Evolutionary conservation across 2,329 filamentous ascomycete genomes (phyloP).

Genomic region (Penicillium sp.): DNA sequence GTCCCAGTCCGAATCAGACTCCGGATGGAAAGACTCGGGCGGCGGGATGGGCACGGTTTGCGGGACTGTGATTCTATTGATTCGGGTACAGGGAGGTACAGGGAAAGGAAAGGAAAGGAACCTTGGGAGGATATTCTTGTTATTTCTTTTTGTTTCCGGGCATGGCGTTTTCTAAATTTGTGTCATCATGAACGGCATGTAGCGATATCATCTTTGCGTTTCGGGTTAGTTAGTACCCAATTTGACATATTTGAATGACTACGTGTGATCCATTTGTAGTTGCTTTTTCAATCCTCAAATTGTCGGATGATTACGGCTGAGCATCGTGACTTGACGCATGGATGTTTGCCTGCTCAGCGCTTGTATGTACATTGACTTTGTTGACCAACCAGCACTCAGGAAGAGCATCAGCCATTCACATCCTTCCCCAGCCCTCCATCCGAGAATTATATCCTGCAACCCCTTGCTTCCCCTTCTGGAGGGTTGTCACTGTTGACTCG

Average conservation of each 20-base stretch:
- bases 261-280: not conserved
- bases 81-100: not conserved
- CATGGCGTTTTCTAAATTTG: constrained; percentile 14
- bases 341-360: no score
- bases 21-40: constrained; percentile 31
- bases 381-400: no score
- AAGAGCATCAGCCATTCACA: no score
- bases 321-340: no score
- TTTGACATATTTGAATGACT: constrained; percentile 5
- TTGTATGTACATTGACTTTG: no score
- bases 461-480: no score
- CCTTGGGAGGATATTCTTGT: constrained; percentile 3
- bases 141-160: constrained; percentile 2
- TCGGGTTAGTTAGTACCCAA: not conserved
- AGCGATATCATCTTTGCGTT: constrained; percentile 14
- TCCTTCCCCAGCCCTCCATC: no score
- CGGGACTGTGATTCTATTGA: constrained; percentile 37
- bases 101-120: not conserved
- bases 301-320: no score
- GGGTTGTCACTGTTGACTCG: no score
- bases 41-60: constrained; percentile 50
- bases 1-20: constrained; percentile 10
- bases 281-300: not conserved
- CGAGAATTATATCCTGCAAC: no score
- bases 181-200: constrained; percentile 20